These are phyloP conservation scores for Phytophthora litchii DNA, from an alignment of 352 stramenopile genomes.

Conservation along the genomic window DNA sequence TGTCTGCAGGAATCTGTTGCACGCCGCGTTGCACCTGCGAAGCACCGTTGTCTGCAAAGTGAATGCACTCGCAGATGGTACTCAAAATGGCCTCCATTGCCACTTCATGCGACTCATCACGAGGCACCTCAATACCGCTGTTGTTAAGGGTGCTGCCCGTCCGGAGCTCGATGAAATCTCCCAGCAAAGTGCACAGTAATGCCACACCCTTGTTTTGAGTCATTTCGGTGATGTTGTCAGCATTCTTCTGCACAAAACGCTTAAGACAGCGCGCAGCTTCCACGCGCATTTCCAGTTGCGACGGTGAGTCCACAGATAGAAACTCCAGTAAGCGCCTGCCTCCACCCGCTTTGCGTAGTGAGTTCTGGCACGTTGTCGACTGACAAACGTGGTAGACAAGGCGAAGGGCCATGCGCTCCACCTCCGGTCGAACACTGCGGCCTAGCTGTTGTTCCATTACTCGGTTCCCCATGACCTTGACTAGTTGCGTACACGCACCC, in stretches of 20 bases:
- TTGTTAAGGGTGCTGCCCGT: conserved; percentile 28
- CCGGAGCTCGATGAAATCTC: conserved; percentile 62
- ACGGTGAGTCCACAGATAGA: conserved; percentile 52
- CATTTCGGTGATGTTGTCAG: conserved; percentile 74
- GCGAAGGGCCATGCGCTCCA: conserved; percentile 73
- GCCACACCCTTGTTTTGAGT: conserved; percentile 56
- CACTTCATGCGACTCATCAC: conserved; percentile 65
- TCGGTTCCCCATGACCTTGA: conserved; percentile 66
- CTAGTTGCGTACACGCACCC: conserved; percentile 55
- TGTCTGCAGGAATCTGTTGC: conserved; percentile 55
- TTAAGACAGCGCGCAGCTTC: conserved; percentile 78
- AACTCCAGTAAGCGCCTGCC: conserved; percentile 62
- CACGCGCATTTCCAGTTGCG: conserved; percentile 59
- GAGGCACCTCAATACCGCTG: conserved; percentile 24
- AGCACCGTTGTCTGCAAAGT: conserved; percentile 51
- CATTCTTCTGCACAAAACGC: conserved; percentile 75
- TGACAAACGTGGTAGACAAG: conserved; percentile 81
- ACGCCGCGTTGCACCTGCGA: conserved; percentile 43
- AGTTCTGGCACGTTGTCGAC: conserved; percentile 66
- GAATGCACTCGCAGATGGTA: conserved; percentile 78
- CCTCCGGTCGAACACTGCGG: conserved; percentile 47
- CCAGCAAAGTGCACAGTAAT: conserved; percentile 58
- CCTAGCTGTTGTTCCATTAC: conserved; percentile 63
- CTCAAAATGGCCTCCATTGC: conserved; percentile 77
- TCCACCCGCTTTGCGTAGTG: conserved; percentile 63